These are phyloP conservation scores for Naematelia aurantialba DNA, from an alignment of 768 basidiomycete species.

Conservation along the genomic window DNA sequence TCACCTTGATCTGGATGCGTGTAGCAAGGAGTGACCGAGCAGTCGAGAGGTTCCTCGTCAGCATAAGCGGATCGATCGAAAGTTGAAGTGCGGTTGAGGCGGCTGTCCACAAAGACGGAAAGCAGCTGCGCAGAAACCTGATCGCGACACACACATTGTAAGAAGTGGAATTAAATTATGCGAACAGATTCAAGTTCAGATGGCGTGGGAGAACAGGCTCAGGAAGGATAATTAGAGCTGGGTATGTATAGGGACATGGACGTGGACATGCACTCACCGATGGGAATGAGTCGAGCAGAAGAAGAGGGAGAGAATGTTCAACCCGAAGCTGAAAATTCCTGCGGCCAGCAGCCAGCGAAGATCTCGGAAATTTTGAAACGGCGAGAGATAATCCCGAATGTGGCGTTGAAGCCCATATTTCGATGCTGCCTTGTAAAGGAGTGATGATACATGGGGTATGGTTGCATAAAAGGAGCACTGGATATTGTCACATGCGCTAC, in stretches of 20 bases:
- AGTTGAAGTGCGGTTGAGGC: not conserved
- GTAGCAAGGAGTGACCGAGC: not conserved
- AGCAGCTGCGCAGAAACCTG: not conserved
- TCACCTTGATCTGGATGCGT: not conserved
- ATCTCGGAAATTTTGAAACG: too few relatives aligned
- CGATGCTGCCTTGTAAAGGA: not conserved
- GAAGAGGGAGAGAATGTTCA: not conserved
- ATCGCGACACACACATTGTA: not conserved
- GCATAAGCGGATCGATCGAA: not conserved
- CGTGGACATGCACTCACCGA: too few relatives aligned
- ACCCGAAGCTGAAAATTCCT: not conserved
- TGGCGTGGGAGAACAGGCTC: not conserved
- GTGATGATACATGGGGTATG: not conserved
- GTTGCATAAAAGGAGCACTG: not conserved
- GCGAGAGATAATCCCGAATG: not conserved
- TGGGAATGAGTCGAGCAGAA: not conserved
- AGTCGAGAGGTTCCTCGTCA: not conserved
- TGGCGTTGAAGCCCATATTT: too few relatives aligned
- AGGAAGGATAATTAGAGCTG: too few relatives aligned
- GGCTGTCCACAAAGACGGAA: not conserved
- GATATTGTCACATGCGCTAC: slow-evolving; percentile 4
- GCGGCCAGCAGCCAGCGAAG: too few relatives aligned
- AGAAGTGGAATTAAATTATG: not conserved
- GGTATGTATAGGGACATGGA: too few relatives aligned
- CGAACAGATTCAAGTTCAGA: too few relatives aligned